These are phyloP conservation scores for Aspergillus leporis DNA, from an alignment of 495 filamentous ascomycete species.

Conservation along the genomic window DNA sequence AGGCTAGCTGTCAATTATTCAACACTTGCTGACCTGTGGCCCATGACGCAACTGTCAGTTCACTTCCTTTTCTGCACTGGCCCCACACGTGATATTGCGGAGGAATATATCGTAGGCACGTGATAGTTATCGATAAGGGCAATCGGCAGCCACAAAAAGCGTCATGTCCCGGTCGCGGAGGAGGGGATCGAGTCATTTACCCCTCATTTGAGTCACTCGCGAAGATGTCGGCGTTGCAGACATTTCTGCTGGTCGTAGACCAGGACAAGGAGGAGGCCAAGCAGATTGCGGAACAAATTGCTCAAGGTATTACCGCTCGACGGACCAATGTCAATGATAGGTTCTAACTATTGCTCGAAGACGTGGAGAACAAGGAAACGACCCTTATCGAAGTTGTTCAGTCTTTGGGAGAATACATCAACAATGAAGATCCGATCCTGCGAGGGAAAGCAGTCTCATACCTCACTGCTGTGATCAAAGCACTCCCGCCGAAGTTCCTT, in stretches of 20 bases:
- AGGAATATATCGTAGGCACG: conserved; percentile 15
- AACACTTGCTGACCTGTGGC: background rate
- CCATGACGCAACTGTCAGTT: conserved; percentile 18
- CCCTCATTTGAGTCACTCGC: conserved; percentile 21
- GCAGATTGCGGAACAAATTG: conserved; percentile 57
- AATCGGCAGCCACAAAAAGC: conserved; percentile 27
- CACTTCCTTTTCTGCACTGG: background rate
- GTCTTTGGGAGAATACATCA: conserved; percentile 68
- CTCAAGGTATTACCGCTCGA: conserved; percentile 46
- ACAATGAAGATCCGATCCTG: conserved; percentile 64
- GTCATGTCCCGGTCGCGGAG: conserved; percentile 25
- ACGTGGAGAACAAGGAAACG: conserved; percentile 59
- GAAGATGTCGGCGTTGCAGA: conserved; percentile 63
- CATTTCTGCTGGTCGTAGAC: conserved; percentile 65
- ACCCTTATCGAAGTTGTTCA: conserved; percentile 69
- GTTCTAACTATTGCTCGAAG: conserved; percentile 36
- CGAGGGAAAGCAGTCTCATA: conserved; percentile 68
- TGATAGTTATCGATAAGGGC: conserved; percentile 34
- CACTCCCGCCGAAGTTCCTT: conserved; percentile 58
- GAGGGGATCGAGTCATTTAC: conserved; percentile 14
- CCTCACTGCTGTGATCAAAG: conserved; percentile 63
- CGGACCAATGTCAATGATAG: background rate
- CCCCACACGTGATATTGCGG: conserved; percentile 17
- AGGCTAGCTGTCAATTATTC: background rate
- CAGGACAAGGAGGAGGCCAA: conserved; percentile 61